These are phyloP conservation scores for Leishmania aethiopica DNA, from an alignment of 208 protist species.

Conservation along the genomic window DNA sequence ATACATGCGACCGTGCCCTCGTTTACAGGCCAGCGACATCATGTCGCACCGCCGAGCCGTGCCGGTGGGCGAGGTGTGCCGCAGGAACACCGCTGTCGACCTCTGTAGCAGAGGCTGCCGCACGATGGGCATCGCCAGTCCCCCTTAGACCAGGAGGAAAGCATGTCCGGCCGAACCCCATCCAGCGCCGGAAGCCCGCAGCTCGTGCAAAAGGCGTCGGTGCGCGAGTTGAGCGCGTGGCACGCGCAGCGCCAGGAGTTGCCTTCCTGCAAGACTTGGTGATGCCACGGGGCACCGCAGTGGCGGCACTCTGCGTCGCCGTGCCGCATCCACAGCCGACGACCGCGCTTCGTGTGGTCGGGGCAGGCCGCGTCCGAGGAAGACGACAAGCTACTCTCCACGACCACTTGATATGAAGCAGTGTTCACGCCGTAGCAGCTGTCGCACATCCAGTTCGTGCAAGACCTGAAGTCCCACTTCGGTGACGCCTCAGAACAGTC, in stretches of 20 bases:
- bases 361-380: not conserved
- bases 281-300: slow-evolving; percentile 72
- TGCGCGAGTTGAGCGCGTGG: slow-evolving; percentile 53
- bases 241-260: slow-evolving; percentile 77
- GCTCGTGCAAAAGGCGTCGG: slow-evolving; percentile 34
- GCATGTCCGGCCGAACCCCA: slow-evolving; percentile 35
- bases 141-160: slow-evolving; percentile 68
- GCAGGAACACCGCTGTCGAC: slow-evolving; percentile 53
- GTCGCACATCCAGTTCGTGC: slow-evolving; percentile 78
- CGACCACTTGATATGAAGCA: slow-evolving; percentile 55
- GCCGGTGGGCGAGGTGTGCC: slow-evolving; percentile 27
- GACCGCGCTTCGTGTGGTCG: not conserved
- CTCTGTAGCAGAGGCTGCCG: slow-evolving; percentile 60
- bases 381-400: not conserved
- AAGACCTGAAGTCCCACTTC: slow-evolving; percentile 53
- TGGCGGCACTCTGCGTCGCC: slow-evolving; percentile 42
- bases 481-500: not conserved
- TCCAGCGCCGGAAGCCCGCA: slow-evolving; percentile 62
- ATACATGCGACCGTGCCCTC: not conserved
- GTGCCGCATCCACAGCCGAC: slow-evolving; percentile 27
- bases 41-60: not conserved
- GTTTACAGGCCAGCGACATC: not conserved
- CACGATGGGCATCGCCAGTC: slow-evolving; percentile 76
- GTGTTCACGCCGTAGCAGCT: slow-evolving; percentile 68
- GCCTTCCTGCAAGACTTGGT: slow-evolving; percentile 38